Base-by-base conservation (phyloP, 2,329 filamentous ascomycete species). In the Fusarium vanettenii region DNA sequence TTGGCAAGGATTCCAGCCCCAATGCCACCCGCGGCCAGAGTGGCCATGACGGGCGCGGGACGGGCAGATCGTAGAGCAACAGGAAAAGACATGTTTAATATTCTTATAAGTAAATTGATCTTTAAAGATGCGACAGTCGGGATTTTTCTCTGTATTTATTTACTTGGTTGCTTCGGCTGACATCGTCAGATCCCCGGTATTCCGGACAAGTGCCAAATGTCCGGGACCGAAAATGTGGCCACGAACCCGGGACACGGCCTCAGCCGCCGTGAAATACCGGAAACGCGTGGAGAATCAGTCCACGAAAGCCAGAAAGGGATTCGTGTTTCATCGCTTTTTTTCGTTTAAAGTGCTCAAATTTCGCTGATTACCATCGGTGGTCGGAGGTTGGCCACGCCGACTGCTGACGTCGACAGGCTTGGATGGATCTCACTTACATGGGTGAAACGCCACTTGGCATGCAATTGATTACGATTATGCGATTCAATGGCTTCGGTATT, bases 41-140 rank as follows among this genome's bases (percentile, higher is more conserved):
- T 75, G 13, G 76, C 77, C 18, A 79, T 71, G 31, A 80, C 60
- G 25, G 78, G 74, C 1, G 60, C 48, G 13, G 79, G 75, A 2
- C 79, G 78, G 11, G 60, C 50, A 43, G 62, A 62, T 13, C 70
- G 75, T 22, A 76, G 29, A 18, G 29, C 31, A 20, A 70, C 25
- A 9, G 52, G 63, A 61, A 72, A 57, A 31, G 75, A 69, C 76
- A 78, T 78, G 16, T 3, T 59, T 10, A 5, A n/a, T 5, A n/a
- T 20, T 31, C 10, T 13, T 3, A 52, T 20, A 9, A 8, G 18
- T 7, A 13, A 39, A 13, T 29, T 4, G 4, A 13, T 33, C n/a
- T 35, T 10, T 2, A 5, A 6, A 4, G 1, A 14, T 52, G 25
- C 25, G 11, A 0, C 33, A 35, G 5, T n/a, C 11, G 8, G 25